Evolutionary conservation across 441 rosid genomes (phyloP).

Genomic region (Eutrema salsugineum): DNA sequence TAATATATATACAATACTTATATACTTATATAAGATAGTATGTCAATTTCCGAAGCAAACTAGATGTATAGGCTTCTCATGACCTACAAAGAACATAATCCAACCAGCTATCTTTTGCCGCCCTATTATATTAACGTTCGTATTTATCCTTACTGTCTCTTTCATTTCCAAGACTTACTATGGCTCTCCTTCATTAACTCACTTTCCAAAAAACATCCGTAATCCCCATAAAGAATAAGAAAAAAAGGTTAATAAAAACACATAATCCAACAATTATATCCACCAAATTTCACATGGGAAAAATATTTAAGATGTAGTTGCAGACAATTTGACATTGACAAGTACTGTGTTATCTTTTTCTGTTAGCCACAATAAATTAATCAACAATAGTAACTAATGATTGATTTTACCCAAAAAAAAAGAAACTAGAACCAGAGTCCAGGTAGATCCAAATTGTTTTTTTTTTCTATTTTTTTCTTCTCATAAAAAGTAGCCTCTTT

Average conservation of each 20-base stretch:
- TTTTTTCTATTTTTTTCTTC: slow-evolving; percentile 9
- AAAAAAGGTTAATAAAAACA: background rate
- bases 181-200: background rate
- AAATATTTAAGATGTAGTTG: background rate
- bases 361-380: background rate
- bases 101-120: slow-evolving; percentile 52
- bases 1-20: background rate
- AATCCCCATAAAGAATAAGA: slow-evolving; percentile 1
- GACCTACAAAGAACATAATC: slow-evolving; percentile 50
- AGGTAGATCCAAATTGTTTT: slow-evolving; percentile 4
- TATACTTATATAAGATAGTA: slow-evolving; percentile 1
- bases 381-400: background rate
- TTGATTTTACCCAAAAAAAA: background rate
- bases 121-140: slow-evolving; percentile 29
- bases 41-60: slow-evolving; percentile 79
- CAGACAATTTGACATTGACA: background rate
- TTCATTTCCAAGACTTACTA: slow-evolving; percentile 65
- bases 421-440: background rate
- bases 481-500: slow-evolving; percentile 23
- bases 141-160: slow-evolving; percentile 34
- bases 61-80: slow-evolving; percentile 44
- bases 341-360: background rate
- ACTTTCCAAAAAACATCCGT: slow-evolving; percentile 20
- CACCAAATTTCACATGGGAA: background rate
- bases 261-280: background rate